Evolutionary conservation across 495 filamentous ascomycete species (phyloP).

Genomic region (Aspergillus sparsus): DNA sequence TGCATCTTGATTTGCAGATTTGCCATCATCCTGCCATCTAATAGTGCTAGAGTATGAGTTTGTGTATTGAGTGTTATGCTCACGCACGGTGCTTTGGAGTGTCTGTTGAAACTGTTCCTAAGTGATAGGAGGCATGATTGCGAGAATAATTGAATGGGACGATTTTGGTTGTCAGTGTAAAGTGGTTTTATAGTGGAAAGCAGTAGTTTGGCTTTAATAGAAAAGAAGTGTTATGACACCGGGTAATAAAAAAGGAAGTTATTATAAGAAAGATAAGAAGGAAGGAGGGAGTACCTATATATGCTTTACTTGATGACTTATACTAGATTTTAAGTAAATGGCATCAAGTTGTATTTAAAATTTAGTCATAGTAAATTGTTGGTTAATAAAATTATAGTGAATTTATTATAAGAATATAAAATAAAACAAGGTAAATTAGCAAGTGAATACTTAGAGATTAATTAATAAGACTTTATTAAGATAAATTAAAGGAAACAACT

Average conservation of each 20-base stretch:
- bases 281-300: neutral
- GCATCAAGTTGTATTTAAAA: neutral
- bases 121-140: neutral
- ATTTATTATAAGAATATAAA: neutral
- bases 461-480: neutral
- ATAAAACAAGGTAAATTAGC: no score
- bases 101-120: neutral
- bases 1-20: neutral
- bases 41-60: slow-evolving; percentile 1
- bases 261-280: neutral
- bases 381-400: neutral
- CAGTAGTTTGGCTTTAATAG: neutral
- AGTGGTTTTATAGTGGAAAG: neutral
- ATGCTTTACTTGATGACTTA: neutral
- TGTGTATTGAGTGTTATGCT: neutral
- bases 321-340: neutral
- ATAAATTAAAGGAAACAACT: neutral
- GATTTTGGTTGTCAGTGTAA: neutral
- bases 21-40: slow-evolving; percentile 12
- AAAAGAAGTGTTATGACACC: neutral
- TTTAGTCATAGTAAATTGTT: neutral
- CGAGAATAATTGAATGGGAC: neutral
- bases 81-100: neutral
- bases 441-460: neutral
- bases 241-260: neutral